Evolutionary conservation across 169 alveolate species (phyloP).

Genomic region (Eimeria brunetti): DNA sequence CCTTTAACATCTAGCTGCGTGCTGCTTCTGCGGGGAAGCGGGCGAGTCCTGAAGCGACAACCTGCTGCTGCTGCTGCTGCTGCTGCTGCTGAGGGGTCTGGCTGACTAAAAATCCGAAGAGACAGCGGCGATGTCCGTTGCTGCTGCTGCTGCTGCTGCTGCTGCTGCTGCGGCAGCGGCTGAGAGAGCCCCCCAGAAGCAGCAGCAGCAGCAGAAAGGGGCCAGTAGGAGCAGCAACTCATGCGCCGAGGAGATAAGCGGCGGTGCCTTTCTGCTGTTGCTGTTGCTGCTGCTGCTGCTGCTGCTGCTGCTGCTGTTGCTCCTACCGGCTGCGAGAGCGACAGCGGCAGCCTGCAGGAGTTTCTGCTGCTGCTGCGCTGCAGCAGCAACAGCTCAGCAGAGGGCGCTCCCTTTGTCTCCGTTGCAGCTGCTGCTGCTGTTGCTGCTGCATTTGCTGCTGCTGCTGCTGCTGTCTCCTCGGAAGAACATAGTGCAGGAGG

Average conservation of each 20-base stretch:
- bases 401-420: not conserved
- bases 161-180: not conserved
- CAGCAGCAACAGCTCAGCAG: not conserved
- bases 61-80: not conserved
- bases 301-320: not conserved
- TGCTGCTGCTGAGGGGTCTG: not conserved
- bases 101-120: not conserved
- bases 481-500: too few relatives aligned
- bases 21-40: not conserved
- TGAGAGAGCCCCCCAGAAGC: too few relatives aligned
- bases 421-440: not conserved
- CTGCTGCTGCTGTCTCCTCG: too few relatives aligned
- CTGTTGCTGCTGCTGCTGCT: not conserved
- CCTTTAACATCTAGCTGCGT: not conserved
- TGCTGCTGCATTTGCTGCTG: constrained; percentile 9
- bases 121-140: not conserved
- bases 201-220: too few relatives aligned
- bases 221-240: not conserved
- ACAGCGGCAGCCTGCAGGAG: too few relatives aligned
- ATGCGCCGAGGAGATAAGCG: not conserved
- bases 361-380: too few relatives aligned
- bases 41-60: not conserved
- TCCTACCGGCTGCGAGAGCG: not conserved
- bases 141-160: not conserved
- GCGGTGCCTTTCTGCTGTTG: not conserved